Percentiles rank a stretch among this genome's conserved stretches.
phyloP scores from a whole-genome alignment of 768 basidiomycete genomes.

The Kwoniella bestiolae region DNA sequence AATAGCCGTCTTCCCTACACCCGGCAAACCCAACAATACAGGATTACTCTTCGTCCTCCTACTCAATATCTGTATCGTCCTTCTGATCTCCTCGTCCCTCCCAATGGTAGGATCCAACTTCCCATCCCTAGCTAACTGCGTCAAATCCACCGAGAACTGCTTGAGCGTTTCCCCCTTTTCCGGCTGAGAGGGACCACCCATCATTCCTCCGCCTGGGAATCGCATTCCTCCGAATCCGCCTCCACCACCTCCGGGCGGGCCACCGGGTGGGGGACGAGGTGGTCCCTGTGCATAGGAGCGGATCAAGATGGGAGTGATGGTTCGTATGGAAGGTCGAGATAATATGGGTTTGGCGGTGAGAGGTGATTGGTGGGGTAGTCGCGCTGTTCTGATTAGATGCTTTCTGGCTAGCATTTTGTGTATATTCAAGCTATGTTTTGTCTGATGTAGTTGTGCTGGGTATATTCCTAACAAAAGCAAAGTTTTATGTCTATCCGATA shows the following conservation, averaged over 20 bases:
- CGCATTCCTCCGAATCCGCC: slow-evolving; percentile 47
- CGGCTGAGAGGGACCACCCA: slow-evolving; percentile 34
- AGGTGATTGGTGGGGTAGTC: slow-evolving; percentile 15
- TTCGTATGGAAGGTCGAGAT: slow-evolving; percentile 4
- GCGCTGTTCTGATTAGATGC: slow-evolving; percentile 33
- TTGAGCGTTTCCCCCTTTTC: slow-evolving; percentile 83
- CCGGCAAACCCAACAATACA: slow-evolving; percentile 73
- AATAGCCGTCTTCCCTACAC: slow-evolving; percentile 92
- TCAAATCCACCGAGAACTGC: slow-evolving; percentile 82
- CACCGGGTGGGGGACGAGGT: slow-evolving; percentile 30
- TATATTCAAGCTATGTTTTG: neutral
- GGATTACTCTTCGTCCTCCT: slow-evolving; percentile 90
- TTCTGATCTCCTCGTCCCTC: slow-evolving; percentile 69
- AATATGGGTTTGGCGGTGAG: neutral
- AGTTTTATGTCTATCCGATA: too few relatives aligned
- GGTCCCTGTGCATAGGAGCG: slow-evolving; percentile 38
- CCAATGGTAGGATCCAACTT: slow-evolving; percentile 92
- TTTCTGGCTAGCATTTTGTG: slow-evolving; percentile 35
- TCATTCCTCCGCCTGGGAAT: slow-evolving; percentile 44
- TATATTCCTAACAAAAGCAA: too few relatives aligned
- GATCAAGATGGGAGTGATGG: neutral
- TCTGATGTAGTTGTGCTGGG: slow-evolving; percentile 1
- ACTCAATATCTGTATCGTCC: slow-evolving; percentile 89
- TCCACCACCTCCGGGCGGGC: slow-evolving; percentile 24
- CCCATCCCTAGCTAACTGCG: slow-evolving; percentile 78